phyloP scores from a whole-genome alignment of 129 eudicot species.

The Chrysanthemum makinoi region DNA sequence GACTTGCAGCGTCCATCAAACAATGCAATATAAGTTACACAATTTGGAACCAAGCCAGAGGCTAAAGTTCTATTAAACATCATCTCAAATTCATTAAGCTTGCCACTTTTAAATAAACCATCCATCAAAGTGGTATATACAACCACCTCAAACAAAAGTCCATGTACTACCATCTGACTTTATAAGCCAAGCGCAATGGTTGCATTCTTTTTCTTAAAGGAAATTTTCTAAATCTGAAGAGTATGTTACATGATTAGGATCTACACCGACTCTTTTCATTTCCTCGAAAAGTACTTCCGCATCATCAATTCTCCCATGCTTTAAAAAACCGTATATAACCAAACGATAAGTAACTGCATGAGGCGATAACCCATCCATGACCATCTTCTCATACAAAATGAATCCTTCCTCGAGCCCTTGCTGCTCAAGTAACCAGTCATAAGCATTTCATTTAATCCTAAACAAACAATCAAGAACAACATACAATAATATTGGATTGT shows the following conservation, averaged over 20 bases:
- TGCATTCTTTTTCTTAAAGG: slow-evolving; percentile 37
- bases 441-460: slow-evolving; percentile 10
- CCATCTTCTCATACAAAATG: slow-evolving; percentile 53
- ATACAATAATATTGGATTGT: background rate
- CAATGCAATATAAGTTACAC: slow-evolving; percentile 1
- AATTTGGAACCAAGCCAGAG: too few species aligned
- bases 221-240: slow-evolving; percentile 39
- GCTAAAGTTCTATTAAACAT: slow-evolving; percentile 43
- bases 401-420: slow-evolving; percentile 47
- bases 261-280: slow-evolving; percentile 46
- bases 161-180: slow-evolving; percentile 83
- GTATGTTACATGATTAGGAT: slow-evolving; percentile 78
- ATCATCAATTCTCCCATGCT: slow-evolving; percentile 54
- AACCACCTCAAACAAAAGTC: slow-evolving; percentile 65
- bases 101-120: slow-evolving; percentile 81
- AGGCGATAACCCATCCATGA: slow-evolving; percentile 46
- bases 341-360: slow-evolving; percentile 68
- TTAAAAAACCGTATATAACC: slow-evolving; percentile 62
- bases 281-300: slow-evolving; percentile 57
- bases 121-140: slow-evolving; percentile 64
- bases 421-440: slow-evolving; percentile 44
- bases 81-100: slow-evolving; percentile 55
- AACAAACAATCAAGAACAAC: too few species aligned
- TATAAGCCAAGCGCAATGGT: slow-evolving; percentile 46
- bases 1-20: slow-evolving; percentile 65